Evolutionary conservation across 2,329 filamentous ascomycete species (phyloP), one percentile per base, ranked within the genome.

Genomic region (Sporothrix curviconia): DNA sequence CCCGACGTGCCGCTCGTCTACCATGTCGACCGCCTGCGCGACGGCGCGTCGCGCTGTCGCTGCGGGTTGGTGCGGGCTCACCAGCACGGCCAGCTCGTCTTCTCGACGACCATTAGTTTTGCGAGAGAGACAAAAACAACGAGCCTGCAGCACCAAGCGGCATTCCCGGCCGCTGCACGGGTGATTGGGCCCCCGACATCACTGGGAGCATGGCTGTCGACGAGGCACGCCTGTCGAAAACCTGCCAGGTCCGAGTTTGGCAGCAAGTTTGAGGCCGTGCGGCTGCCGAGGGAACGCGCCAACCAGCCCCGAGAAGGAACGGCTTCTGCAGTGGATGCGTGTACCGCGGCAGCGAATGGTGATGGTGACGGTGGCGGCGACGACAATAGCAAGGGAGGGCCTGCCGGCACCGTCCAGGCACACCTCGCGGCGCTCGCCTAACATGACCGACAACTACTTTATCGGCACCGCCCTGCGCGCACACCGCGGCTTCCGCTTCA

Each of bases 371-470:
- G 1, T 3, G 15, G 19, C 32, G 25, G 40, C 9, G 32, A 25
- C 12, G 30, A 34, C 14, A 24, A 7, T 3, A 32, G 28, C 24
- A 25, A 87, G 66, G 4, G n/a, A 9, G 30, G 17, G n/a, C 17
- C 5, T 7, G 30, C 30, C n/a, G n/a, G n/a, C n/a, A n/a, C n/a
- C n/a, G n/a, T n/a, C n/a, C n/a, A n/a, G 8, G 89, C 90, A 12
- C 91, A 96, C 68, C 77, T 96, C 25, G 87, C 83, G 34, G 92
- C 92, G 5, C 78, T 99, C 60, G 92, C 92, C 22, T 97, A n/a
- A 97, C 75, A 89, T 96, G 76, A 90, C 86, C 24, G 92, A 97
- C 72, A 87, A 82, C 68, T 92, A 89, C 74, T 96, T 99, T 72
- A 90, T 97, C 70, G 91, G 89, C 34, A 96, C 91, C 1, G 83